Base-by-base conservation (phyloP, 2,329 filamentous ascomycete genomes). In the Ceratocystiopsis minuta region DNA sequence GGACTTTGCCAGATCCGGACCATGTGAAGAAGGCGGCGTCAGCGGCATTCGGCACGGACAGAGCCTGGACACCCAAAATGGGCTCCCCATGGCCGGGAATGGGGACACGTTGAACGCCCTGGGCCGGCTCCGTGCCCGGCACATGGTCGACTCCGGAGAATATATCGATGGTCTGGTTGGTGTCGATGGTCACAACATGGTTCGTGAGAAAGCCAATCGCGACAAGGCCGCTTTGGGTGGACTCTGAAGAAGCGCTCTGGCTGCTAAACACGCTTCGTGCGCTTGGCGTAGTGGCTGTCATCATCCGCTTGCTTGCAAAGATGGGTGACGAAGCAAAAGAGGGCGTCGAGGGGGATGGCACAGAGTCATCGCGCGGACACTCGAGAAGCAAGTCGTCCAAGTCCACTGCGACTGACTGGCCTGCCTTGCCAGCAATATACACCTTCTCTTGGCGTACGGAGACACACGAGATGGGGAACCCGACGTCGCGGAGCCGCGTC, bases 1-100 rank as follows among this genome's bases (percentile, higher is more conserved):
- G 72, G 40, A 96, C 70, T 15, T 72, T 75, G 6, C 90, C 90
- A 40, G 78, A 77, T 17, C 72, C 74, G 2, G 88, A 87, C 83
- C 87, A 98, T 0, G 87, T 95, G 49, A 87, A 78, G 53, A 96
- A 95, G 10, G 78, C 71, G 1, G 84, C 78, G 17, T 71, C 66
- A 18, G 74, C 60, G 5, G 64, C 56, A 45, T 82, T 81, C 0
- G 73, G 67, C 17, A 63, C 63, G 3, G 67, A 57, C 5, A 95
- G 60, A 1, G 75, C 58, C 41, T 77, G 71, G 1, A 95, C 77
- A 14, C 90, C 90, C 36, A 86, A 58, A n/a, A 80, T 71, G 1
- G 75, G 60, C 40, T 78, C 73, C 14, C 72, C 72, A 44, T 76
- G 72, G 13, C 75, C 75, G 1, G 75, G 68, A 36, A 80, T 72